Percentiles rank a stretch among this genome's conserved stretches.
Evolutionary conservation across 805 yeast genomes (phyloP).

Genomic region (Priceomyces carsonii): DNA sequence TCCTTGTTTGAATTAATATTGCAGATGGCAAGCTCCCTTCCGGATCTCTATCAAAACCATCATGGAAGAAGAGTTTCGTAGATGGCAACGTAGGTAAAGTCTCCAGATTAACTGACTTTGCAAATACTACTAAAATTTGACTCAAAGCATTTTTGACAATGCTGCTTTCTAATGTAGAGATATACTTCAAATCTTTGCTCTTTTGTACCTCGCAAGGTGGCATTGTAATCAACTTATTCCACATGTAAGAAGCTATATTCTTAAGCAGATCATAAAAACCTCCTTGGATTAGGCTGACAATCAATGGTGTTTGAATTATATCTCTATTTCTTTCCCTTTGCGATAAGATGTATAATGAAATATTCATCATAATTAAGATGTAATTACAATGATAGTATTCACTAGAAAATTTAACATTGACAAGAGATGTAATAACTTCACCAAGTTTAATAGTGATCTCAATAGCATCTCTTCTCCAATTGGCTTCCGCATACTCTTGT

Average conservation of each 20-base stretch:
- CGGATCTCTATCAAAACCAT: conserved; percentile 16
- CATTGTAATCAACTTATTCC: conserved; percentile 15
- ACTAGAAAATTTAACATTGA: conserved; percentile 20
- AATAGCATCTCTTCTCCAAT: conserved; percentile 42
- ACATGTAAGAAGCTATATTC: conserved; percentile 21
- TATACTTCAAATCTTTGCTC: conserved; percentile 30
- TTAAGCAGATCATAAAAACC: conserved; percentile 45
- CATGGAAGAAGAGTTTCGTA: conserved; percentile 28
- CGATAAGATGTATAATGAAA: conserved; percentile 38
- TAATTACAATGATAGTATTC: conserved; percentile 23
- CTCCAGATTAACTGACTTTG: conserved; percentile 43
- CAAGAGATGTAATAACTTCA: conserved; percentile 22
- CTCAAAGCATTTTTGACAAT: conserved; percentile 44
- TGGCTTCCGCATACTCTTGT: conserved; percentile 38
- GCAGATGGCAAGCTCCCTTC: conserved; percentile 21
- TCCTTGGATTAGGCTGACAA: conserved; percentile 51
- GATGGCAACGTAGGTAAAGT: conserved; percentile 37
- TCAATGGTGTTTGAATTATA: conserved; percentile 37
- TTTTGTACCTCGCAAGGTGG: conserved; percentile 16
- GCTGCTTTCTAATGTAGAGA: conserved; percentile 35
- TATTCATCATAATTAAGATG: conserved; percentile 34
- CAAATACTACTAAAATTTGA: conserved; percentile 44
- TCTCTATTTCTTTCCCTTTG: conserved; percentile 25
- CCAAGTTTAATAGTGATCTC: conserved; percentile 37
- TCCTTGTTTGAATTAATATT: conserved; percentile 41